Base-by-base conservation (phyloP, 768 basidiomycete genomes). In the Hortiboletus campestris region DNA sequence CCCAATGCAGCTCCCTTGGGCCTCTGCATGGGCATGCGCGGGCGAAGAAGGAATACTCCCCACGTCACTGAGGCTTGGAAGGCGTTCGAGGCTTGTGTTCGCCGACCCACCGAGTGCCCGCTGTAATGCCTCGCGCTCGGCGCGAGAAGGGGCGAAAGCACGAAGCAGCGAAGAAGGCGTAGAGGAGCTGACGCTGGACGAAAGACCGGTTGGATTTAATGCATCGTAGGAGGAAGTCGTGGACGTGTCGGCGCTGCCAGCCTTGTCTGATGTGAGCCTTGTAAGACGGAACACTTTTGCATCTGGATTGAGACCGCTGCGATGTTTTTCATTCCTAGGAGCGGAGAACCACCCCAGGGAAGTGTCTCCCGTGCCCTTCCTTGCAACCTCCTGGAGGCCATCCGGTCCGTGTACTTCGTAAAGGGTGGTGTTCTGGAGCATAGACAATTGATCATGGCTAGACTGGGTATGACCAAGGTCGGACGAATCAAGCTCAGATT, bases 121-220 rank as follows among this genome's bases (percentile, higher is more conserved):
- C 62, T 89, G 85, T 32, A 94, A 79, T 48, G 81, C 91, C 72
- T 91, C 88, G 41, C 91, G 88, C 78, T 94, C 91, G 58, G 86
- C 90, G 51, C 86, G 88, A 59, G 91, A 93, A 32, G 91, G 91
- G 35, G 89, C 91, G 70, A 94, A 94, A 17, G 91, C 91, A 65
- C 88, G 89, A 54, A 90, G 76, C 20, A 84, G 72, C 31, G 79
- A 80, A 44, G 72, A 76, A 45, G 67, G 79, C 11, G 79, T 76
- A 5, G 83, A 78, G 3, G 78, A 66, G 1, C 76, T 61, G 1
- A 60, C 40, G 46, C 74, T 67, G 5, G 77, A 56, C 42, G 74
- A 59, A 45, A 81, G 72, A n/a, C 85, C 83, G 41, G 78, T 84
- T 11, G 85, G 84, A 63, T 85, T 85, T 35, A 86, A 73, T 17